phyloP scores from a whole-genome alignment of 495 filamentous ascomycete species.

The Podospora anserina region DNA sequence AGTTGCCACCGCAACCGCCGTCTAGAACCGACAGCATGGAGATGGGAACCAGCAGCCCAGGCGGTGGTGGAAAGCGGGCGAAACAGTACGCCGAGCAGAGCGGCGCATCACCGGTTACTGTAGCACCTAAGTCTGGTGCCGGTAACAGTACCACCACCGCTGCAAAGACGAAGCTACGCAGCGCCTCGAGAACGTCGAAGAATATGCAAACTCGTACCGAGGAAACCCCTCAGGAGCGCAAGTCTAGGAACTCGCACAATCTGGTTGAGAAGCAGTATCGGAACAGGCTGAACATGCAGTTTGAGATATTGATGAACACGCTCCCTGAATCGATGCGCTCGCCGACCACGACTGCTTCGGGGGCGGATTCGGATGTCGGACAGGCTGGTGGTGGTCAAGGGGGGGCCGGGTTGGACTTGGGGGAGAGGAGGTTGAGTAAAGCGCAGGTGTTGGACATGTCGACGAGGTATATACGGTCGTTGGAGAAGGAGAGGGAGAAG shows the following conservation, averaged over 20 bases:
- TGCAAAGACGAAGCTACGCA: constrained; percentile 31
- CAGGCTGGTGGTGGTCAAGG: background rate
- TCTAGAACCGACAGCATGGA: background rate
- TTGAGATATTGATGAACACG: constrained; percentile 42
- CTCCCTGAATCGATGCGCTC: constrained; percentile 40
- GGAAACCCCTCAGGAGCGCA: constrained; percentile 38
- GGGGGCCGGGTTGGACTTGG: constrained; percentile 22
- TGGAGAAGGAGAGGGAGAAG: constrained; percentile 38
- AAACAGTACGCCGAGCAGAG: background rate
- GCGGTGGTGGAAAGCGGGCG: background rate
- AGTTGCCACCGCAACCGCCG: background rate
- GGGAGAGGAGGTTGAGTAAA: constrained; percentile 44
- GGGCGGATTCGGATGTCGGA: background rate
- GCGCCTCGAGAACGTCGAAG: constrained; percentile 42
- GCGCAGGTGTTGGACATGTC: constrained; percentile 48
- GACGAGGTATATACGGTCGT: constrained; percentile 37
- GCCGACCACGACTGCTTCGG: background rate
- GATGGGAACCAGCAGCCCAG: background rate
- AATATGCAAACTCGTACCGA: constrained; percentile 36
- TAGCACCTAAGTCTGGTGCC: background rate
- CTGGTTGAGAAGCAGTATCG: constrained; percentile 51
- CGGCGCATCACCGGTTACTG: background rate
- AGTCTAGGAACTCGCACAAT: constrained; percentile 45
- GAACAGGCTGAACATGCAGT: constrained; percentile 46
- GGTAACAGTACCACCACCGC: background rate